phyloP scores from a whole-genome alignment of 306 rosid species.

The Inga leiocalycina region DNA sequence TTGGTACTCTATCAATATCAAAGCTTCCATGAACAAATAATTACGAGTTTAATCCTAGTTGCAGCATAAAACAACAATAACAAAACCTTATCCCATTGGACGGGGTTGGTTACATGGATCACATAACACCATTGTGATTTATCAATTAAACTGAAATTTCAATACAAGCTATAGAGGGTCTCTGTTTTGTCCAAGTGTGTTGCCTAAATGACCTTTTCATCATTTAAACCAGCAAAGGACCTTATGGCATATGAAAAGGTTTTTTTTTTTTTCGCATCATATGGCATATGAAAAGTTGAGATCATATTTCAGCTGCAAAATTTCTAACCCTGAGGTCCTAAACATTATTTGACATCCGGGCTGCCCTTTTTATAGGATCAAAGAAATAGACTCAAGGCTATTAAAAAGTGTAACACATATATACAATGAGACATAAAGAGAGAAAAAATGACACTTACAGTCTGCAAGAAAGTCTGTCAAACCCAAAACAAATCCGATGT shows the following conservation, averaged over 20 bases:
- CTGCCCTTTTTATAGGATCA: neutral
- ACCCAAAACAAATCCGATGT: slow-evolving; percentile 83
- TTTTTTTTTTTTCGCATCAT: no score
- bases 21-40: neutral
- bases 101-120: no score
- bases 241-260: neutral
- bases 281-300: no score
- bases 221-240: neutral
- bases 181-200: neutral
- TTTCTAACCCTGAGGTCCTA: neutral
- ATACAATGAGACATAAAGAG: neutral
- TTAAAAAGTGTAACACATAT: neutral
- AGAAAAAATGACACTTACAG: slow-evolving; percentile 52
- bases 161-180: neutral
- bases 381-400: slow-evolving; percentile 4
- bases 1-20: no score
- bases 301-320: slow-evolving; percentile 13
- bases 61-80: no score
- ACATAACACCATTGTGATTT: no score
- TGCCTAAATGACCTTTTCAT: neutral
- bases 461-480: slow-evolving; percentile 76
- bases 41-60: neutral
- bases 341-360: neutral
- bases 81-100: no score
- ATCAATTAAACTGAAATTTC: neutral